phyloP scores from a whole-genome alignment of 2,329 filamentous ascomycete genomes.

The Zasmidium cellare region DNA sequence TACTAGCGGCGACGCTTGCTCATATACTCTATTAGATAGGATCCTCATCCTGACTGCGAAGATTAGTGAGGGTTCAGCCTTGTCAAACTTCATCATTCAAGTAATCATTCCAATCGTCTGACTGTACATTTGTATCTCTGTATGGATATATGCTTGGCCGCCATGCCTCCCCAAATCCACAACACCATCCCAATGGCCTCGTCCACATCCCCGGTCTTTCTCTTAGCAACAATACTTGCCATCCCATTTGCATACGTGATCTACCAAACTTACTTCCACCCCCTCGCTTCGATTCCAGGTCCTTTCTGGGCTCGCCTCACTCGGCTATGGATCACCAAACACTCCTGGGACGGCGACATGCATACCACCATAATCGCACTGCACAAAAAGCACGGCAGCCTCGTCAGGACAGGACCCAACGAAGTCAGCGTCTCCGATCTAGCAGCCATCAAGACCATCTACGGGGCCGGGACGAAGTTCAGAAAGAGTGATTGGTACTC shows the following conservation, averaged over 20 bases:
- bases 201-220: not conserved
- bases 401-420: constrained; percentile 35
- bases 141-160: no score
- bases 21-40: no score
- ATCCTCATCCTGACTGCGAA: no score
- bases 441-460: constrained; percentile 33
- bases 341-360: constrained; percentile 33
- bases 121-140: no score
- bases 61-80: no score
- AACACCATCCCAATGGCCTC: no score
- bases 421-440: constrained; percentile 33
- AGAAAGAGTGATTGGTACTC: constrained; percentile 44
- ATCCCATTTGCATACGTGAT: constrained; percentile 20
- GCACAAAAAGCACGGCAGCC: constrained; percentile 30
- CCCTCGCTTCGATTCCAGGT: constrained; percentile 15
- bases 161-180: no score
- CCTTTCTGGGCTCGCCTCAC: constrained; percentile 18
- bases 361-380: constrained; percentile 30
- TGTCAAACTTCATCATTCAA: no score
- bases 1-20: no score
- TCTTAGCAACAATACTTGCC: constrained; percentile 1
- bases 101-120: no score
- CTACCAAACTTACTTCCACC: constrained; percentile 28
- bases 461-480: constrained; percentile 42
- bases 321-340: constrained; percentile 30